These are phyloP conservation scores for Batkoa obscura DNA, from an alignment of 371 early-diverging fungal species.

Conservation along the genomic window DNA sequence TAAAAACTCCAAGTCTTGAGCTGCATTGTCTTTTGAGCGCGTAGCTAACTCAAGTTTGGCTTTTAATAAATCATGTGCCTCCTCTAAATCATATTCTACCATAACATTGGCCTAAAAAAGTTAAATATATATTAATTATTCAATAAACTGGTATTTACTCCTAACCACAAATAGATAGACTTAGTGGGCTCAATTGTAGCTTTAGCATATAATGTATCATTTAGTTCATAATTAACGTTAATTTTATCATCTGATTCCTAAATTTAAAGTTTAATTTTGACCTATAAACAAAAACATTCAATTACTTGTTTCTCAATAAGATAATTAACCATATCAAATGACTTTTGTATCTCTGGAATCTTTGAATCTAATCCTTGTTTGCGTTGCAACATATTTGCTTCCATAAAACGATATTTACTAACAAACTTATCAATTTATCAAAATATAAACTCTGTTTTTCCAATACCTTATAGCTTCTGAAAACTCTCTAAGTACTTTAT, in stretches of 20 bases:
- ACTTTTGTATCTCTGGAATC: constrained; percentile 92
- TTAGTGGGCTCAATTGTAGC: constrained; percentile 58
- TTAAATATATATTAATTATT: no score
- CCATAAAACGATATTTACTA: constrained; percentile 96
- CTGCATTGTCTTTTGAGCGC: constrained; percentile 39
- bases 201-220: constrained; percentile 80
- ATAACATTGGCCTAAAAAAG: constrained; percentile 97
- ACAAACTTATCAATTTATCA: neutral
- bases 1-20: constrained; percentile 85
- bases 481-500: constrained; percentile 71
- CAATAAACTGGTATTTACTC: no score
- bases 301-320: constrained; percentile 35
- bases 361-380: constrained; percentile 66
- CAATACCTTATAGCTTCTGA: constrained; percentile 72
- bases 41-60: constrained; percentile 60
- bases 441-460: neutral
- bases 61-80: constrained; percentile 61
- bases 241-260: constrained; percentile 48
- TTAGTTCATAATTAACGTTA: constrained; percentile 73
- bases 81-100: constrained; percentile 83
- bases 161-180: constrained; percentile 85
- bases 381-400: constrained; percentile 63
- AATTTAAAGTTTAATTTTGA: no score
- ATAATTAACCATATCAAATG: constrained; percentile 65
- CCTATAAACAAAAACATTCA: no score